These are phyloP conservation scores for Xylaria sp. DNA, from an alignment of 2,329 filamentous ascomycete genomes.

Conservation along the genomic window DNA sequence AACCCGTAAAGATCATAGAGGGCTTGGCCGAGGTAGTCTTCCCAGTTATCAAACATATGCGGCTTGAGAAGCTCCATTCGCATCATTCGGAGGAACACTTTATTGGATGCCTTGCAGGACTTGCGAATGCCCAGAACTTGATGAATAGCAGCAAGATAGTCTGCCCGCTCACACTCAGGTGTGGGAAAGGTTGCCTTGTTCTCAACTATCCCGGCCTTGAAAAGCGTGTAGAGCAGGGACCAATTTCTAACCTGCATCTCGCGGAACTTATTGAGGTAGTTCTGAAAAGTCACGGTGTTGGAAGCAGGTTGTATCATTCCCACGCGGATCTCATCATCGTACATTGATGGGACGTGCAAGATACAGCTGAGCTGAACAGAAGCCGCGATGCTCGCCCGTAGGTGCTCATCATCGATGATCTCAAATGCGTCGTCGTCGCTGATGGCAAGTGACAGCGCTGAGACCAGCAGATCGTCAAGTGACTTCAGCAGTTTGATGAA, in stretches of 20 bases:
- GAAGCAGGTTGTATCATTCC: slow-evolving; percentile 61
- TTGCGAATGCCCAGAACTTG: slow-evolving; percentile 77
- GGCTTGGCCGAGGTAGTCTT: slow-evolving; percentile 80
- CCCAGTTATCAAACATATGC: slow-evolving; percentile 72
- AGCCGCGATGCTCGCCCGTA: slow-evolving; percentile 66
- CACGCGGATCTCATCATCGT: slow-evolving; percentile 79
- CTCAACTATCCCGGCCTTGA: slow-evolving; percentile 69
- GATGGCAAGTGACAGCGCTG: slow-evolving; percentile 62
- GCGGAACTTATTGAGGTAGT: slow-evolving; percentile 64
- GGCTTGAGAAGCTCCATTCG: slow-evolving; percentile 77
- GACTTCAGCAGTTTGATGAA: slow-evolving; percentile 74
- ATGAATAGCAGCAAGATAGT: slow-evolving; percentile 76
- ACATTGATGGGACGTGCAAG: slow-evolving; percentile 72
- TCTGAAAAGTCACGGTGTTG: slow-evolving; percentile 50
- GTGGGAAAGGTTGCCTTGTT: slow-evolving; percentile 58
- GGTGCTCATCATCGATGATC: slow-evolving; percentile 73
- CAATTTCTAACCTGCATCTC: slow-evolving; percentile 85
- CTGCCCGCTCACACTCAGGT: slow-evolving; percentile 67
- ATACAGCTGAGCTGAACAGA: slow-evolving; percentile 67
- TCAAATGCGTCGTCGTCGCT: slow-evolving; percentile 69
- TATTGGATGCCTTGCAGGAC: slow-evolving; percentile 79
- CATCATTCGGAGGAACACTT: slow-evolving; percentile 83
- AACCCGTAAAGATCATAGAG: slow-evolving; percentile 78
- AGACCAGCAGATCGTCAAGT: slow-evolving; percentile 69
- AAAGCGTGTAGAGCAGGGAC: slow-evolving; percentile 77